Conservation (phyloP, 2,329 filamentous ascomycete species). For the Colletotrichum nymphaeae region DNA sequence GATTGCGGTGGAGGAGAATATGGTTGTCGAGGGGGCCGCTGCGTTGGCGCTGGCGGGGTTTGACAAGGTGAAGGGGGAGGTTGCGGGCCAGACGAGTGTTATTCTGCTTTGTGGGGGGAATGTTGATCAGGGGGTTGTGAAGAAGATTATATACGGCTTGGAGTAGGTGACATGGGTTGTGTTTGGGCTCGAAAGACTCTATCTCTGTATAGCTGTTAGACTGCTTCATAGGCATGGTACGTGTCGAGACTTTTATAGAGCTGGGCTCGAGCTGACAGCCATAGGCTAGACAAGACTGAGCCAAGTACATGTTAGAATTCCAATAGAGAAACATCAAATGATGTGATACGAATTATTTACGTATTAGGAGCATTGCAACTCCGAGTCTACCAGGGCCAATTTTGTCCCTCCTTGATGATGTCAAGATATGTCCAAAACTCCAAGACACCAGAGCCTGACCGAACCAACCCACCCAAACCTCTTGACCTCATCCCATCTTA, state of each 20-base stretch:
- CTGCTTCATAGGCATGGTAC: no score
- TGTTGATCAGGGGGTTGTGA: constrained; percentile 12
- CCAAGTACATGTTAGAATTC: background rate
- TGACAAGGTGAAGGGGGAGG: constrained; percentile 26
- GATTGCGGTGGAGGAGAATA: constrained; percentile 39
- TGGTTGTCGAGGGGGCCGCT: constrained; percentile 41
- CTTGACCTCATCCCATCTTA: constrained; percentile 38
- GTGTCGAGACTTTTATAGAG: no score
- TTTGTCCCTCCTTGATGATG: background rate
- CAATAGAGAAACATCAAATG: no score
- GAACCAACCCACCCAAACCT: no score
- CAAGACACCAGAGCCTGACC: constrained; percentile 9
- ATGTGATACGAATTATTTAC: background rate
- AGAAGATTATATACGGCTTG: constrained; percentile 10
- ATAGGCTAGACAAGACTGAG: no score
- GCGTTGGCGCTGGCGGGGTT: constrained; percentile 40
- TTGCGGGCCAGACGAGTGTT: constrained; percentile 36
- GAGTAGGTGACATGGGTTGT: no score
- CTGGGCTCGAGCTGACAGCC: no score
- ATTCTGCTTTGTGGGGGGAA: constrained; percentile 38
- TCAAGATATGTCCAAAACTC: constrained; percentile 2
- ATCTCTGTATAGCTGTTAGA: no score
- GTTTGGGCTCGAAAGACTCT: background rate
- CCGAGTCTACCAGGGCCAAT: background rate
- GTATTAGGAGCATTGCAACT: background rate